Percentiles rank a stretch among this genome's conserved stretches.
Evolutionary conservation across 441 rosid species (phyloP).

Genomic region (Flueggea neowawraea): DNA sequence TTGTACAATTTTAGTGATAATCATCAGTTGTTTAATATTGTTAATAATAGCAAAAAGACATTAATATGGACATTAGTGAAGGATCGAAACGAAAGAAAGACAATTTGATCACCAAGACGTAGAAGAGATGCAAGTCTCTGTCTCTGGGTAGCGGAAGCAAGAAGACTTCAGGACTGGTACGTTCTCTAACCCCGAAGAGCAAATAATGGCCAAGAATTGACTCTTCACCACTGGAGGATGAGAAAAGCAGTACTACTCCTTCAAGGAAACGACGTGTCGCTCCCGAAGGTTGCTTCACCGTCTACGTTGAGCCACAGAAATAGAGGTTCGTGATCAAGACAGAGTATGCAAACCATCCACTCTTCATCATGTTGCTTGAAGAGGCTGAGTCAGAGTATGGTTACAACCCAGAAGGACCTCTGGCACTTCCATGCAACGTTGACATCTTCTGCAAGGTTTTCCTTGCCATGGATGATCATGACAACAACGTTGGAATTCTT

Average conservation of each 20-base stretch:
- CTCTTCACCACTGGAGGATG: not conserved
- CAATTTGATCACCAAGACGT: slow-evolving; percentile 48
- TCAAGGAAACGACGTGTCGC: slow-evolving; percentile 31
- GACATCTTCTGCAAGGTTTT: slow-evolving; percentile 30
- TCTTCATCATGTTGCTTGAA: slow-evolving; percentile 57
- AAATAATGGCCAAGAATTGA: slow-evolving; percentile 34
- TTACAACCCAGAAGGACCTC: slow-evolving; percentile 52
- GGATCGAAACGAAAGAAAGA: slow-evolving; percentile 20
- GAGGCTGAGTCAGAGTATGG: slow-evolving; percentile 75
- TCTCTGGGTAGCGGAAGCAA: slow-evolving; percentile 21
- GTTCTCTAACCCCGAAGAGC: slow-evolving; percentile 30
- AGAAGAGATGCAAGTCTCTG: slow-evolving; percentile 58
- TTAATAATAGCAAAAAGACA: not conserved
- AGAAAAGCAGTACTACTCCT: not conserved
- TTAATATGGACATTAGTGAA: slow-evolving; percentile 21
- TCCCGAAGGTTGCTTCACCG: slow-evolving; percentile 71
- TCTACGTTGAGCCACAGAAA: slow-evolving; percentile 58
- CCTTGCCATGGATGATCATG: slow-evolving; percentile 6
- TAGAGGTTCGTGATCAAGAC: slow-evolving; percentile 59
- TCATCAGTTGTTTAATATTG: no score
- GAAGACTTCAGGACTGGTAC: slow-evolving; percentile 1
- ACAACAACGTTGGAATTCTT: slow-evolving; percentile 1
- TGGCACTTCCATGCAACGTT: slow-evolving; percentile 62
- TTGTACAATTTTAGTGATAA: no score
- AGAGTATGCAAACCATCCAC: slow-evolving; percentile 58